Percentiles rank a stretch among this genome's conserved stretches.
phyloP scores from a whole-genome alignment of 495 filamentous ascomycete species.

The Sordaria brevicollis region DNA sequence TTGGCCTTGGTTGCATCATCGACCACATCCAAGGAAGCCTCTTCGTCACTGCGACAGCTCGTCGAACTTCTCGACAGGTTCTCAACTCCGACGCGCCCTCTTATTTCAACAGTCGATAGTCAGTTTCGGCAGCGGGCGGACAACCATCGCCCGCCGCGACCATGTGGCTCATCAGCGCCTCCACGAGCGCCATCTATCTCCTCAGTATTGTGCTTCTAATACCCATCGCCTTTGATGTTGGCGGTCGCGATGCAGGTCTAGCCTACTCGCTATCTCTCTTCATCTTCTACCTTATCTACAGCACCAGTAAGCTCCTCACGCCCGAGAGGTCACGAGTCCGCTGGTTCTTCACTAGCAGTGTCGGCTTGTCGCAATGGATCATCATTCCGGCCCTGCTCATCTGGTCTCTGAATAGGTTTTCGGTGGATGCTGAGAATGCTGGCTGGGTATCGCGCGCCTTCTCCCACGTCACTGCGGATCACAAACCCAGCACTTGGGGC shows the following conservation, averaged over 20 bases:
- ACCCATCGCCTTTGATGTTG: conserved; percentile 94
- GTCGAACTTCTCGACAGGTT: neutral
- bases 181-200: conserved; percentile 71
- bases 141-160: conserved; percentile 22
- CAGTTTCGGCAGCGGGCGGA: neutral
- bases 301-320: conserved; percentile 65
- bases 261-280: conserved; percentile 83
- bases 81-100: neutral
- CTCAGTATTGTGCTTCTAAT: conserved; percentile 83
- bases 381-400: conserved; percentile 75
- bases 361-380: conserved; percentile 73
- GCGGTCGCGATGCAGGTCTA: conserved; percentile 84
- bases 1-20: neutral
- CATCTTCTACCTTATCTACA: conserved; percentile 82
- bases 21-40: neutral
- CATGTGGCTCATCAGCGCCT: conserved; percentile 60
- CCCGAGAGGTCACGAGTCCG: conserved; percentile 70
- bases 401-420: conserved; percentile 89
- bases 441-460: conserved; percentile 79
- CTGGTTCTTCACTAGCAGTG: conserved; percentile 50
- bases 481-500: conserved; percentile 51
- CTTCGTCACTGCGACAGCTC: neutral
- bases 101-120: neutral
- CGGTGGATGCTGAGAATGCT: conserved; percentile 65
- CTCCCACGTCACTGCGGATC: conserved; percentile 41